These are phyloP conservation scores for Fusarium neocosmosporiellum DNA, from an alignment of 2,329 filamentous ascomycete genomes.

Conservation along the genomic window DNA sequence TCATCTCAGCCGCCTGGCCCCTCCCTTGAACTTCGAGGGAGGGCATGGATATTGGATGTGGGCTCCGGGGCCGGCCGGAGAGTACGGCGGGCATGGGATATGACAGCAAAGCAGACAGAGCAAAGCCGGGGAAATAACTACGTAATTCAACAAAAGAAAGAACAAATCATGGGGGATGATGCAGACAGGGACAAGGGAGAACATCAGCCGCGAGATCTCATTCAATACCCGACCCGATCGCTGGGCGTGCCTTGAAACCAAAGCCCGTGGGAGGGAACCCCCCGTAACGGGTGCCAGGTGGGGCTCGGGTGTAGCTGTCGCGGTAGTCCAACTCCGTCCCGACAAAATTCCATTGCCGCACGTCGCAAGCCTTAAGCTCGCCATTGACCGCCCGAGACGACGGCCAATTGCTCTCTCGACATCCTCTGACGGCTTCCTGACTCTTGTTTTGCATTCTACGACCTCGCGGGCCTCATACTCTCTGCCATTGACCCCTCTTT, in stretches of 20 bases:
- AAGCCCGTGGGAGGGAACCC: constrained; percentile 10
- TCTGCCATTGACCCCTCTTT: constrained; percentile 19
- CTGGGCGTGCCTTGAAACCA: not conserved
- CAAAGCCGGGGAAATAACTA: constrained; percentile 8
- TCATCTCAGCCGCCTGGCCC: not conserved
- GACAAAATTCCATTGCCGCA: constrained; percentile 43
- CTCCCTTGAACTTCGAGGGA: not conserved
- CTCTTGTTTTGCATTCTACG: not conserved
- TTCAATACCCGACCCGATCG: constrained; percentile 9
- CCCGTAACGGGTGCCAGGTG: constrained; percentile 16
- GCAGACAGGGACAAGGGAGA: not conserved
- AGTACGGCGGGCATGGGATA: not conserved
- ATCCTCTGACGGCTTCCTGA: not conserved
- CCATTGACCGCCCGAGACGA: constrained; percentile 14
- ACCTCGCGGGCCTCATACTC: not conserved
- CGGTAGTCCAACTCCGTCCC: constrained; percentile 44
- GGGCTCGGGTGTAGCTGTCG: constrained; percentile 35
- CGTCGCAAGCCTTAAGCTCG: constrained; percentile 36
- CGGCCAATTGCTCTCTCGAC: constrained; percentile 9
- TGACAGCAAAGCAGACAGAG: not conserved
- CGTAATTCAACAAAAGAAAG: not conserved
- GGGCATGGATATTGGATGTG: not conserved
- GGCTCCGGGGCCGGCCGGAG: constrained; percentile 7
- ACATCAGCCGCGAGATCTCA: constrained; percentile 13
- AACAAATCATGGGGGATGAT: not conserved